These are phyloP conservation scores for Ascomycota sp. DNA, from an alignment of 2,329 filamentous ascomycete species.

Conservation along the genomic window DNA sequence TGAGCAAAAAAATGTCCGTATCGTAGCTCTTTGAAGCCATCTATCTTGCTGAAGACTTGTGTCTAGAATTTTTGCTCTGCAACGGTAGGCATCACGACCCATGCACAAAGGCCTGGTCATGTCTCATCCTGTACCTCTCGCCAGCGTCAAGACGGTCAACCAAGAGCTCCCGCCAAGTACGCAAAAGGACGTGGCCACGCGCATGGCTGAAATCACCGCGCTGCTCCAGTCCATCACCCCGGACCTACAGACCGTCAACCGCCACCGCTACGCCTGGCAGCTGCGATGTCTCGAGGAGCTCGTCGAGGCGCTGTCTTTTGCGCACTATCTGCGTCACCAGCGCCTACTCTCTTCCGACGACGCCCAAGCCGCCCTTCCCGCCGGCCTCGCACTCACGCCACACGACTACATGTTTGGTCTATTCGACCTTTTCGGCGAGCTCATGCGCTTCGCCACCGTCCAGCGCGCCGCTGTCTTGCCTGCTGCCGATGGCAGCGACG, in stretches of 20 bases:
- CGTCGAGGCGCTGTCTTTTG: slow-evolving; percentile 74
- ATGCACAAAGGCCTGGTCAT: neutral
- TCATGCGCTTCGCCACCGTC: slow-evolving; percentile 92
- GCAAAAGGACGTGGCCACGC: slow-evolving; percentile 43
- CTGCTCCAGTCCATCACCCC: slow-evolving; percentile 45
- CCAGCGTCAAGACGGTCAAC: slow-evolving; percentile 40
- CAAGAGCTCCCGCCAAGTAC: slow-evolving; percentile 44
- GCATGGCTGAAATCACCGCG: slow-evolving; percentile 45
- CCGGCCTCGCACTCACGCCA: slow-evolving; percentile 41
- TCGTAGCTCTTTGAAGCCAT: too few relatives aligned
- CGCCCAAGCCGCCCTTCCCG: slow-evolving; percentile 24
- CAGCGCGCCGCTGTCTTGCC: slow-evolving; percentile 32
- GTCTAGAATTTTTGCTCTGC: slow-evolving; percentile 16
- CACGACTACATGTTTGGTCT: slow-evolving; percentile 80
- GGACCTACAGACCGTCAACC: slow-evolving; percentile 59
- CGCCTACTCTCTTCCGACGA: slow-evolving; percentile 46
- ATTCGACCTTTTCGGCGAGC: slow-evolving; percentile 82
- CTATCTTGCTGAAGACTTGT: neutral
- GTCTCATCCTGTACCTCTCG: neutral
- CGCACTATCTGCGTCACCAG: slow-evolving; percentile 65
- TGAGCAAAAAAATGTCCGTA: slow-evolving; percentile 85
- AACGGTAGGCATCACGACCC: slow-evolving; percentile 11
- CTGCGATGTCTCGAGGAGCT: slow-evolving; percentile 83
- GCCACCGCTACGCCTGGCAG: slow-evolving; percentile 57
- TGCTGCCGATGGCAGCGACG: slow-evolving; percentile 7